These are phyloP conservation scores for Angomonas deanei DNA, from an alignment of 208 protist species.

Conservation along the genomic window DNA sequence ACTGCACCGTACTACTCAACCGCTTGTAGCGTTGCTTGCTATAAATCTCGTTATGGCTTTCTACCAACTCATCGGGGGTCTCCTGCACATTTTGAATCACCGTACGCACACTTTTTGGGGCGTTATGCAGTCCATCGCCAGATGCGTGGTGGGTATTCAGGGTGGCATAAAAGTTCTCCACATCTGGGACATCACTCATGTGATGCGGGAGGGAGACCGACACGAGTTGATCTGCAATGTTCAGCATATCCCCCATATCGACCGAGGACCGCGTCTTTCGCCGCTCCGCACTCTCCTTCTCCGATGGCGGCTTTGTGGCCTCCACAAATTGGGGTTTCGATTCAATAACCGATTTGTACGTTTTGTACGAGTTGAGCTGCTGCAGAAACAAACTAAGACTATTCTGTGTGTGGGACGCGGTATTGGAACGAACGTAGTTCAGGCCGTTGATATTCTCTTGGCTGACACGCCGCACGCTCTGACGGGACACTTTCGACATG, in stretches of 20 bases:
- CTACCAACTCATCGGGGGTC: not conserved
- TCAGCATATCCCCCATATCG: not conserved
- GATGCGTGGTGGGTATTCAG: not conserved
- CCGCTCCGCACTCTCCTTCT: not conserved
- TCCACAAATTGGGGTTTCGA: not conserved
- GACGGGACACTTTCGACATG: not conserved
- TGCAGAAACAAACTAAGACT: not conserved
- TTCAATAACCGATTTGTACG: not conserved
- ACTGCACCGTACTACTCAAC: not conserved
- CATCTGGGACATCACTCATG: not conserved
- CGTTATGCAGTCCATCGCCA: not conserved
- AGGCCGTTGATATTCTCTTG: not conserved
- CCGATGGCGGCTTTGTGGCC: not conserved
- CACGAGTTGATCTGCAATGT: not conserved
- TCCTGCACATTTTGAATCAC: not conserved
- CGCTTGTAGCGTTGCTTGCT: not conserved
- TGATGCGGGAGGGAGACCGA: not conserved
- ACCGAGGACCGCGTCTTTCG: not conserved
- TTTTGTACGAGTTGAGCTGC: not conserved
- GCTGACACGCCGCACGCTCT: not conserved
- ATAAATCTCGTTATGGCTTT: not conserved
- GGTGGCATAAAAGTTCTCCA: not conserved
- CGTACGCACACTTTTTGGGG: not conserved
- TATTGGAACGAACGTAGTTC: not conserved
- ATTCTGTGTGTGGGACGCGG: not conserved